phyloP scores from a whole-genome alignment of 2,329 filamentous ascomycete genomes.

The Ceratocystis diversiconidia region DNA sequence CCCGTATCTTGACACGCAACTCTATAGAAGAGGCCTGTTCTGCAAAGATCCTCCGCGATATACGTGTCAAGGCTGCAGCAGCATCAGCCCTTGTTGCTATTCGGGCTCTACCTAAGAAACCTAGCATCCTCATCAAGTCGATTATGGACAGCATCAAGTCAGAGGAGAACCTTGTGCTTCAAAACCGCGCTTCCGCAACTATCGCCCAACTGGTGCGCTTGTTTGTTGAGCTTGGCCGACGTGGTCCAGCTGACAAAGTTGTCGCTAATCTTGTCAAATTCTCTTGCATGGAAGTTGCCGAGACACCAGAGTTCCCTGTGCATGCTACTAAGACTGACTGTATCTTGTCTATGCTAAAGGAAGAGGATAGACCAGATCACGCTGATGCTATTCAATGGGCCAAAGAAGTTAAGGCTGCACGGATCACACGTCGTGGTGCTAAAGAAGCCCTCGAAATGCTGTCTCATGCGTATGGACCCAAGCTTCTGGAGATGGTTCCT shows the following conservation, averaged over 20 bases:
- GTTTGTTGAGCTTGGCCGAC: constrained; percentile 65
- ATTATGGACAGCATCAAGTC: constrained; percentile 98
- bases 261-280: constrained; percentile 94
- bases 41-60: constrained; percentile 68
- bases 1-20: constrained; percentile 51
- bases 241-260: constrained; percentile 84
- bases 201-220: constrained; percentile 76
- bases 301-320: constrained; percentile 85
- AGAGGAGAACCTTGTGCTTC: constrained; percentile 80
- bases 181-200: constrained; percentile 71
- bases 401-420: constrained; percentile 71
- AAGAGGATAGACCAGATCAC: constrained; percentile 89
- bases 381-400: constrained; percentile 83
- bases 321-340: constrained; percentile 65
- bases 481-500: constrained; percentile 70
- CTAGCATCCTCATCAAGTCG: constrained; percentile 79
- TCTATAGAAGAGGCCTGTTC: constrained; percentile 68
- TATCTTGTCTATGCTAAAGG: constrained; percentile 88
- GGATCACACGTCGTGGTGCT: constrained; percentile 80
- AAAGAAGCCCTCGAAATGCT: constrained; percentile 89
- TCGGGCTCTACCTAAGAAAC: constrained; percentile 79
- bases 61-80: constrained; percentile 72
- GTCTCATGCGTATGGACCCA: constrained; percentile 60
- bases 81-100: constrained; percentile 83
- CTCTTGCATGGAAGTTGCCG: constrained; percentile 91